These are phyloP conservation scores for Saturnispora kantuleensis DNA, from an alignment of 805 yeast species.

Conservation along the genomic window DNA sequence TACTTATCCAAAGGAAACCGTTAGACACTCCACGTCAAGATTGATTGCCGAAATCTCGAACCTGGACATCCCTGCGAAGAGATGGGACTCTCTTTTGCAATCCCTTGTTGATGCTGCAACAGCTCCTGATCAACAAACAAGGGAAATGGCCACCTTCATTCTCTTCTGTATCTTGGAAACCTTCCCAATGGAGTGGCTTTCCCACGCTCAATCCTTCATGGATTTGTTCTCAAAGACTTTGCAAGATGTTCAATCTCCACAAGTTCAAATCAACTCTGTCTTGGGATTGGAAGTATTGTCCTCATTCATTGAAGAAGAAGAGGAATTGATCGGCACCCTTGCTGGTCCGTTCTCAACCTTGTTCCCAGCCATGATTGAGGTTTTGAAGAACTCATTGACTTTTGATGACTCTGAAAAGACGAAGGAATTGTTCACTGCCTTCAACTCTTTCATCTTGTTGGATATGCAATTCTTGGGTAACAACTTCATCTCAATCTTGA, in stretches of 20 bases:
- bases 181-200: slow-evolving; percentile 45
- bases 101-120: slow-evolving; percentile 59
- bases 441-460: slow-evolving; percentile 66
- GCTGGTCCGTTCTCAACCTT: slow-evolving; percentile 44
- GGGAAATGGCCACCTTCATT: slow-evolving; percentile 79
- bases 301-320: slow-evolving; percentile 53
- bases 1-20: slow-evolving; percentile 47
- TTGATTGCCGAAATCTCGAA: slow-evolving; percentile 81
- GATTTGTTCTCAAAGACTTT: slow-evolving; percentile 61
- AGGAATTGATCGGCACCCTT: slow-evolving; percentile 34
- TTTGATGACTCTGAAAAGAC: slow-evolving; percentile 66
- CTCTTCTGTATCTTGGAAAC: slow-evolving; percentile 71
- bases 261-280: slow-evolving; percentile 74
- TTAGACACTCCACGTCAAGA: slow-evolving; percentile 85
- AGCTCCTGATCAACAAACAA: slow-evolving; percentile 36
- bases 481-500: slow-evolving; percentile 55
- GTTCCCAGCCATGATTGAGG: slow-evolving; percentile 74
- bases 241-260: slow-evolving; percentile 49
- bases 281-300: slow-evolving; percentile 69
- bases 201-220: slow-evolving; percentile 58
- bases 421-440: slow-evolving; percentile 69
- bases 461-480: slow-evolving; percentile 77
- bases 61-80: slow-evolving; percentile 50
- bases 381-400: slow-evolving; percentile 62
- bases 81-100: slow-evolving; percentile 74